phyloP scores from a whole-genome alignment of 768 basidiomycete genomes.

The Russula abietina region DNA sequence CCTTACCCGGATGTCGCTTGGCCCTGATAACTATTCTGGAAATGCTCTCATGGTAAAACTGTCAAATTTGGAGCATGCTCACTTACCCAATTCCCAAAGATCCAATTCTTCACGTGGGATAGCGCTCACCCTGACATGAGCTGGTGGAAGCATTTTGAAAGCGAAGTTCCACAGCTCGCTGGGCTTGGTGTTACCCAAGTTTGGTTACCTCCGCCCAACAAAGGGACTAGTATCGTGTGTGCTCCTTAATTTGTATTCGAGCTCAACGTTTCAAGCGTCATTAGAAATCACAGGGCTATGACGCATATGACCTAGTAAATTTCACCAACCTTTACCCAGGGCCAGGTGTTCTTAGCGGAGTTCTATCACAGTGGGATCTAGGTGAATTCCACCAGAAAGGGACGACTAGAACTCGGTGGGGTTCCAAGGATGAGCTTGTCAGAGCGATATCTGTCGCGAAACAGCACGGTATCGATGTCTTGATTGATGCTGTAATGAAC shows the following conservation, averaged over 20 bases:
- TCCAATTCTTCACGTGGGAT: constrained; percentile 88
- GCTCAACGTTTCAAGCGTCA: not conserved
- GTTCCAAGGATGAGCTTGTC: constrained; percentile 73
- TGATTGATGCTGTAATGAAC: constrained; percentile 87
- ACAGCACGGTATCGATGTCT: constrained; percentile 61
- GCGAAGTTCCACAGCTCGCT: constrained; percentile 55
- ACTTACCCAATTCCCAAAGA: constrained; percentile 32
- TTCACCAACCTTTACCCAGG: constrained; percentile 18
- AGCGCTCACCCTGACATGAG: constrained; percentile 48
- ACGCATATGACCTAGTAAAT: constrained; percentile 75
- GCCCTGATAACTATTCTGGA: constrained; percentile 40
- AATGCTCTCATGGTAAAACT: constrained; percentile 64
- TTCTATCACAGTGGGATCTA: constrained; percentile 66
- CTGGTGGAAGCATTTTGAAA: constrained; percentile 78
- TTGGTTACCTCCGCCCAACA: constrained; percentile 82
- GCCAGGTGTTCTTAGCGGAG: not conserved
- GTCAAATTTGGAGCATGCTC: not conserved
- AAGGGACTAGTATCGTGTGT: constrained; percentile 57
- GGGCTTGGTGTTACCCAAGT: constrained; percentile 71
- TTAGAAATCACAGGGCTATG: constrained; percentile 72
- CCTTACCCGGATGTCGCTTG: constrained; percentile 55
- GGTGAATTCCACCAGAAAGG: constrained; percentile 82
- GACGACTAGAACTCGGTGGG: constrained; percentile 72
- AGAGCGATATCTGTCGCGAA: constrained; percentile 62
- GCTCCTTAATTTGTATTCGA: not conserved